Conservation (phyloP, 208 protist genomes). For the Leishmania major region DNA sequence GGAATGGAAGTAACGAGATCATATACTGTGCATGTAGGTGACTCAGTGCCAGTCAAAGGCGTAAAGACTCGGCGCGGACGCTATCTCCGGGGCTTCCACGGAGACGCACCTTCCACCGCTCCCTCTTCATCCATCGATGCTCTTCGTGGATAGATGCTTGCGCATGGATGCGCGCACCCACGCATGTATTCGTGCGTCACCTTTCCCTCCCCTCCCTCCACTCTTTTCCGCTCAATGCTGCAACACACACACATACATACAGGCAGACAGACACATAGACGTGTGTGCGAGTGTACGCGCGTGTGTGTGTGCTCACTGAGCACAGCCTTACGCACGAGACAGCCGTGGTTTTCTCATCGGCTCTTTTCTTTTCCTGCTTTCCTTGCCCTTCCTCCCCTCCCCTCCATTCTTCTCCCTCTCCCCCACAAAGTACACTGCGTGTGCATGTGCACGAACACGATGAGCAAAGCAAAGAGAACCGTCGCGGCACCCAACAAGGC, state of each 20-base stretch:
- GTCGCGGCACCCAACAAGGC: neutral
- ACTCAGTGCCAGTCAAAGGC: neutral
- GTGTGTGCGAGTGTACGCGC: no score
- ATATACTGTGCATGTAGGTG: neutral
- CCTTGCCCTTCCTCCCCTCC: no score
- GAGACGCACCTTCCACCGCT: neutral
- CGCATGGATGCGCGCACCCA: neutral
- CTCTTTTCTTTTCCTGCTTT: no score
- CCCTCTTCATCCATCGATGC: neutral
- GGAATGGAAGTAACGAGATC: neutral
- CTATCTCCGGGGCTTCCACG: neutral
- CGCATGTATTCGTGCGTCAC: neutral
- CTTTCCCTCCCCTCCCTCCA: neutral
- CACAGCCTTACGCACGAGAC: no score
- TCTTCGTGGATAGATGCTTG: neutral
- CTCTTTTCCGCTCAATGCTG: neutral
- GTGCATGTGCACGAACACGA: neutral
- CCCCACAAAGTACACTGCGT: no score
- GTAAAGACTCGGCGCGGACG: neutral
- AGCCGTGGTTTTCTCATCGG: no score
- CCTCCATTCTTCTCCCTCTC: neutral
- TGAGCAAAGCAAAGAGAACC: constrained; percentile 30
- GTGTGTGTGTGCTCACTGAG: no score
- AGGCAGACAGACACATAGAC: neutral
- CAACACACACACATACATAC: neutral